These are phyloP conservation scores for Garcia nutans DNA, from an alignment of 345 rosid genomes.

Conservation along the genomic window DNA sequence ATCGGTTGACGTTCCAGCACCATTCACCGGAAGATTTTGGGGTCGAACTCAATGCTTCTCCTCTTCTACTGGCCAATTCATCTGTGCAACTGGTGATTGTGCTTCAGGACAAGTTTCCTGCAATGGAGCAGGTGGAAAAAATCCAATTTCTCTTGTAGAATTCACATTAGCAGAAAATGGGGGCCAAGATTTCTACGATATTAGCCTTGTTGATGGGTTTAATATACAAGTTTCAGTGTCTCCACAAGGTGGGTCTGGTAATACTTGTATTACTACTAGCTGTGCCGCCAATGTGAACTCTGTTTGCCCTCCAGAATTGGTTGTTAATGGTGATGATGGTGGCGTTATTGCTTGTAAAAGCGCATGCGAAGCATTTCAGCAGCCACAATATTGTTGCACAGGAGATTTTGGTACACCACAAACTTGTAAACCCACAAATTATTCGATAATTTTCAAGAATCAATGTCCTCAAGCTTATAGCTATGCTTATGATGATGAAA, in stretches of 20 bases:
- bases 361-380: conserved; percentile 32
- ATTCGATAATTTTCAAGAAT: conserved; percentile 22
- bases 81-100: conserved; percentile 39
- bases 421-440: conserved; percentile 25
- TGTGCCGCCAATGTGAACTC: conserved; percentile 31
- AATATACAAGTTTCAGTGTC: conserved; percentile 35
- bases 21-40: conserved; percentile 44
- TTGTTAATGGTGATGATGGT: conserved; percentile 30
- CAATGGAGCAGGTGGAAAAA: conserved; percentile 31
- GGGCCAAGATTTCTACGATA: conserved; percentile 33
- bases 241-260: conserved; percentile 34
- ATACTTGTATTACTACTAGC: conserved; percentile 17
- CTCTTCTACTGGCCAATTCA: conserved; percentile 27
- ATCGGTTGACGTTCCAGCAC: conserved; percentile 13
- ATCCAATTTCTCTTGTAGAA: conserved; percentile 37
- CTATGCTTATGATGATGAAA: conserved; percentile 21
- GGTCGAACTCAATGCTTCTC: conserved; percentile 32
- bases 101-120: conserved; percentile 36
- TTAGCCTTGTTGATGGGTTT: conserved; percentile 48
- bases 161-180: conserved; percentile 18
- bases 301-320: conserved; percentile 34
- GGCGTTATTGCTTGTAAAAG: conserved; percentile 39
- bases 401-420: conserved; percentile 12
- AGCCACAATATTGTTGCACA: conserved; percentile 43
- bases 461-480: conserved; percentile 21